phyloP scores from a whole-genome alignment of 2,329 filamentous ascomycete genomes.

The Talaromyces atroroseus region DNA sequence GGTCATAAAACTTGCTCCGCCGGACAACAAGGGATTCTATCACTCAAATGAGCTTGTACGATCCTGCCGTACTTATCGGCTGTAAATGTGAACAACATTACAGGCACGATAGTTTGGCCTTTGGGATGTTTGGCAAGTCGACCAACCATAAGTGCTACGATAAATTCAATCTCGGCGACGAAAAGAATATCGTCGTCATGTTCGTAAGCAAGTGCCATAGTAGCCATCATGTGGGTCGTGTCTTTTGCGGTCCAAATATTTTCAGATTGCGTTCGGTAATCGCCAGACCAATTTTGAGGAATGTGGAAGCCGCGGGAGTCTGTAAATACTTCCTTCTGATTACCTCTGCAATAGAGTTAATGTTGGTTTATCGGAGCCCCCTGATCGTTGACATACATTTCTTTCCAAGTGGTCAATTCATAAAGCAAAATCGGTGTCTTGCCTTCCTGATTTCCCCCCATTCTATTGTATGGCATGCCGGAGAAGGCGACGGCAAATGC shows the following conservation, averaged over 20 bases:
- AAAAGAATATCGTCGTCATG: neutral
- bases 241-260: neutral
- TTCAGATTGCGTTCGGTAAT: neutral
- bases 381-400: neutral
- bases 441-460: no score
- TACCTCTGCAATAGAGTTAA: neutral
- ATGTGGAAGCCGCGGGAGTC: neutral
- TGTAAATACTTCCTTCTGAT: neutral
- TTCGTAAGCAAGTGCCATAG: neutral
- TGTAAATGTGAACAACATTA: neutral
- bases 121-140: neutral
- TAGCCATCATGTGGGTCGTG: neutral
- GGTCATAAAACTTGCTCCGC: no score
- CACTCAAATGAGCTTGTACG: no score
- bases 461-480: neutral
- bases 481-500: neutral
- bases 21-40: no score
- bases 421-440: neutral
- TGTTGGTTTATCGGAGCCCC: neutral
- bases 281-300: neutral
- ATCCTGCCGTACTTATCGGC: no score
- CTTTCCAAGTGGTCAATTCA: neutral
- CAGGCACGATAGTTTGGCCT: neutral
- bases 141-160: neutral
- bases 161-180: neutral